phyloP scores from a whole-genome alignment of 2,329 filamentous ascomycete genomes.

The Esteya vermicola region DNA sequence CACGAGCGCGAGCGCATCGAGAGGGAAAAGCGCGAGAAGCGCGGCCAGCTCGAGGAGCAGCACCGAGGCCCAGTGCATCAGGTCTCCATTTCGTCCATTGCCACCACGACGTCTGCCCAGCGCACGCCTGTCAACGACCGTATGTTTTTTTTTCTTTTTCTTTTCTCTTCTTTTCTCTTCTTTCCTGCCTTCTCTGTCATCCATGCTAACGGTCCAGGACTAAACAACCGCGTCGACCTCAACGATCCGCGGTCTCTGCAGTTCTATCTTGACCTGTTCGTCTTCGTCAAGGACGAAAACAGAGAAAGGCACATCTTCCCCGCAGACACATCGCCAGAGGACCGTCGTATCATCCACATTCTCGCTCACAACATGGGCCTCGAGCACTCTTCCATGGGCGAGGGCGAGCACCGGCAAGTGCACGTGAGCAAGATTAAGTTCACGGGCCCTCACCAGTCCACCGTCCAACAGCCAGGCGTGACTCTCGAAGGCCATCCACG shows the following conservation, averaged over 20 bases:
- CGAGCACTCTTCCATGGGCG: conserved; percentile 79
- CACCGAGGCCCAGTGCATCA: conserved; percentile 79
- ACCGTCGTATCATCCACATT: conserved; percentile 84
- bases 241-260: conserved; percentile 80
- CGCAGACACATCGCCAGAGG: conserved; percentile 61
- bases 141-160: background rate
- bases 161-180: background rate
- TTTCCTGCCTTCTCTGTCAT: background rate
- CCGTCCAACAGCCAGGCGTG: conserved; percentile 49
- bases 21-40: conserved; percentile 87
- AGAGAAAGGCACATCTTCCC: conserved; percentile 79
- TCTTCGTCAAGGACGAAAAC: conserved; percentile 61
- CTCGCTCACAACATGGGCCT: conserved; percentile 91
- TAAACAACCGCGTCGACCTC: conserved; percentile 51
- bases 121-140: conserved; percentile 2
- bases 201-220: conserved; percentile 23
- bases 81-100: conserved; percentile 68
- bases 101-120: conserved; percentile 6
- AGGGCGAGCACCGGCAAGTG: conserved; percentile 75
- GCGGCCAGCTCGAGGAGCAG: conserved; percentile 93
- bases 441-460: conserved; percentile 19
- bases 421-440: conserved; percentile 65
- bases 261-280: conserved; percentile 77
- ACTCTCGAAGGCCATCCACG: conserved; percentile 66
- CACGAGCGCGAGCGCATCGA: conserved; percentile 93